Base-by-base conservation (phyloP, 169 alveolate genomes). In the Amoebophrya sp. region DNA sequence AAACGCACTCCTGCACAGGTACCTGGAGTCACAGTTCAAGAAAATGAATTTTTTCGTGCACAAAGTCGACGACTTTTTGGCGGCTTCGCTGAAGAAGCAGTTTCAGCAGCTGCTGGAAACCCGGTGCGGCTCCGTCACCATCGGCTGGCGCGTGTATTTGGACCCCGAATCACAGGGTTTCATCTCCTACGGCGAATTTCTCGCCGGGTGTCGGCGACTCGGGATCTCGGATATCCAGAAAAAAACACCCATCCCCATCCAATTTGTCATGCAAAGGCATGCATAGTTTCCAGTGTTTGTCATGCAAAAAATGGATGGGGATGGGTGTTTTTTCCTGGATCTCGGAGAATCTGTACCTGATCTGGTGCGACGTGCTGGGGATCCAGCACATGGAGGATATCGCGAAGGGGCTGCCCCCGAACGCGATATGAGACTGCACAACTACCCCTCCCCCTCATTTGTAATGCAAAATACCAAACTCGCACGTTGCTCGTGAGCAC, bases 121-220 rank as follows among this genome's bases (percentile, higher is more conserved):
- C 35, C 83, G 83, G 39, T 66, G 83, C 83, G 83, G 83, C 12
- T 66, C 83, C 32, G 35, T 66, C 32, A 25, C 18, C 32, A 25
- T 66, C 83, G 83, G 83, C 35, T 66, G 83, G 83, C 83, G 83
- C 38, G 83, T 66, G 29, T 66, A 66, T n/a, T 25, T 66, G 32
- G 83, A 66, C 32, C 83, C 83, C 7, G 83, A 18, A 66, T 66
- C 83, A 3, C 35, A 3, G 32, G 35, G 83, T 1, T 66, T 7
- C 83, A 66, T 66, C 83, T 7, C 83, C 32, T 66, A 66, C 35
- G 18, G 83, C 35, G 83, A 66, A 66, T 66, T 66, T 66, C 10
- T 66, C 32, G 10, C 7, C 10, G 83, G 83, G 29, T 66, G 83
- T 25, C 12, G 83, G 18, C 29, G 83, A 1, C 35, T 66, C 38